A percentile compares a stretch with the other conserved stretches of the same genome.
These are phyloP conservation scores for Straminergon stramineum DNA, from an alignment of 225 moss, liverwort and hornwort genomes.

Conservation along the genomic window DNA sequence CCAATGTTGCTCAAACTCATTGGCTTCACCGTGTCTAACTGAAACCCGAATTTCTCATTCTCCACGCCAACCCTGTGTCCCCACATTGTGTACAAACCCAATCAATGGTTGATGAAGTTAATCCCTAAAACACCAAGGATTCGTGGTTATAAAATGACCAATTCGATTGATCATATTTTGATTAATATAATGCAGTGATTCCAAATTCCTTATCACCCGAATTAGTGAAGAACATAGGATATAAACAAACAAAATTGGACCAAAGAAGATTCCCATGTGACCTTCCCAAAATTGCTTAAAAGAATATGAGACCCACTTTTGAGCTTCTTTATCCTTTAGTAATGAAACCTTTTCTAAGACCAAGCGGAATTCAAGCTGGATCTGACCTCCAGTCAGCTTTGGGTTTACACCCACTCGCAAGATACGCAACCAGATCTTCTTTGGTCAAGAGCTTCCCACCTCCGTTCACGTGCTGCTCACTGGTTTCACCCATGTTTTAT, in stretches of 20 bases:
- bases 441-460: constrained; percentile 19
- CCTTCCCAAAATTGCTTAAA: no score
- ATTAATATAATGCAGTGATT: not conserved
- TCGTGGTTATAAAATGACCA: not conserved
- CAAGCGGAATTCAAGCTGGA: not conserved
- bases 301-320: not conserved
- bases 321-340: not conserved
- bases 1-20: constrained; percentile 49
- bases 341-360: not conserved
- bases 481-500: not conserved
- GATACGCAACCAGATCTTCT: constrained; percentile 56
- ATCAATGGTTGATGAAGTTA: not conserved
- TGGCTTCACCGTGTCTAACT: constrained; percentile 46
- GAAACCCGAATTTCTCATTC: constrained; percentile 91
- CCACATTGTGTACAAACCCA: not conserved
- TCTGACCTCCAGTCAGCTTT: constrained; percentile 73
- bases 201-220: not conserved
- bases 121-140: not conserved
- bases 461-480: not conserved
- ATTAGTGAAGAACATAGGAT: no score
- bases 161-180: not conserved
- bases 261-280: not conserved
- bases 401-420: constrained; percentile 77
- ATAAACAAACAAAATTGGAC: not conserved
- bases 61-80: constrained; percentile 68